phyloP scores from a whole-genome alignment of 257 asterid species.

The Scutellaria baicalensis region DNA sequence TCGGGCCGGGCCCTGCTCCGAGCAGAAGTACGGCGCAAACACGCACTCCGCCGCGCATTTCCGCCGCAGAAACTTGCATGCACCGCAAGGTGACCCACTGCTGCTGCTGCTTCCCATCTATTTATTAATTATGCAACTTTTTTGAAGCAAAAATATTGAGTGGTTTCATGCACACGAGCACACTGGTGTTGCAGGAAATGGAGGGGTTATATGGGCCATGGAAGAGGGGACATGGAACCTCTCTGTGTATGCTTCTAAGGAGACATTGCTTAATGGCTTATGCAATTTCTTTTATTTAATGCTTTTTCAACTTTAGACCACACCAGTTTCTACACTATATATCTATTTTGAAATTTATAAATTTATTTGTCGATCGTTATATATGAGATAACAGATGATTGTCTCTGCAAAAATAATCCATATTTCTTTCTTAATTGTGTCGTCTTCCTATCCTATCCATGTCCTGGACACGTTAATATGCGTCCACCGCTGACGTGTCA shows the following conservation, averaged over 20 bases:
- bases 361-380: too few species aligned
- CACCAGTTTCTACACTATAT: not conserved
- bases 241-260: constrained; percentile 55
- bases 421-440: too few species aligned
- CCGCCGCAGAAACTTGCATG: constrained; percentile 87
- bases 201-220: constrained; percentile 28
- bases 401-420: too few species aligned
- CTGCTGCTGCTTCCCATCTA: not conserved
- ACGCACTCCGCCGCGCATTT: constrained; percentile 75
- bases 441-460: too few species aligned
- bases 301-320: not conserved
- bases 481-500: too few species aligned
- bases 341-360: too few species aligned
- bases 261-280: constrained; percentile 67
- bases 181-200: constrained; percentile 26
- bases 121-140: not conserved
- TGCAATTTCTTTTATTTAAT: constrained; percentile 28
- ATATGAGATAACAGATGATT: too few species aligned
- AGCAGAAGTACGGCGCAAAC: constrained; percentile 76
- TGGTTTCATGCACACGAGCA: constrained; percentile 44
- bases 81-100: constrained; percentile 88
- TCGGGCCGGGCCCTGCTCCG: constrained; percentile 84
- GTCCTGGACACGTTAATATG: too few species aligned
- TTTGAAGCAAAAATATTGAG: not conserved
- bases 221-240: constrained; percentile 48